These are phyloP conservation scores for Verticillium albo-atrum DNA, from an alignment of 2,329 filamentous ascomycete species.

Conservation along the genomic window DNA sequence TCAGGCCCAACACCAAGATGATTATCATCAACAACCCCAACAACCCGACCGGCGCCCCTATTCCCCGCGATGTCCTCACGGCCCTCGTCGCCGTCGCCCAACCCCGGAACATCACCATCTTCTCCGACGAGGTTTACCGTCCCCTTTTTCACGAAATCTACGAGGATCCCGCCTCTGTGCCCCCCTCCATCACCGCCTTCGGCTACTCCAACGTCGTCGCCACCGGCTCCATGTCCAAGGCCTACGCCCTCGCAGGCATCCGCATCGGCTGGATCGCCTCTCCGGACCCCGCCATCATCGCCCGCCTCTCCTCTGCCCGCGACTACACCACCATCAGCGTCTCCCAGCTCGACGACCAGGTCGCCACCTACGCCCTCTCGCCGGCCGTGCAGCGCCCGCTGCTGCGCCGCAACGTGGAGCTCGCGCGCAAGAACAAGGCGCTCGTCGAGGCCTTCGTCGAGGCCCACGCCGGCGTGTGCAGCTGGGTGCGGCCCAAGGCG, in stretches of 20 bases:
- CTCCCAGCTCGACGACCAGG: slow-evolving; percentile 73
- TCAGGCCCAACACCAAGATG: slow-evolving; percentile 64
- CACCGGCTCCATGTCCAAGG: slow-evolving; percentile 81
- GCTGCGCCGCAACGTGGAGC: slow-evolving; percentile 54
- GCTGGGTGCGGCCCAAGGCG: slow-evolving; percentile 70
- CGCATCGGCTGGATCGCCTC: slow-evolving; percentile 80
- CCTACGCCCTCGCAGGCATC: slow-evolving; percentile 77
- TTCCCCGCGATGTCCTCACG: slow-evolving; percentile 56
- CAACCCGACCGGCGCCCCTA: slow-evolving; percentile 73
- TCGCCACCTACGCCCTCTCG: slow-evolving; percentile 71
- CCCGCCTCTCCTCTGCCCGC: slow-evolving; percentile 58
- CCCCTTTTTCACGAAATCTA: slow-evolving; percentile 70
- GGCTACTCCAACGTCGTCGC: slow-evolving; percentile 67
- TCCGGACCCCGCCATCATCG: slow-evolving; percentile 55
- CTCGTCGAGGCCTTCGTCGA: slow-evolving; percentile 65
- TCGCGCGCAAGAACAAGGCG: slow-evolving; percentile 64
- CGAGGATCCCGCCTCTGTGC: slow-evolving; percentile 41
- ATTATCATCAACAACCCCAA: slow-evolving; percentile 68
- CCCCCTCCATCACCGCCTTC: slow-evolving; percentile 65
- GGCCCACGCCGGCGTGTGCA: slow-evolving; percentile 57
- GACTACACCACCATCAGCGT: slow-evolving; percentile 88
- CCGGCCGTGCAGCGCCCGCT: slow-evolving; percentile 31
- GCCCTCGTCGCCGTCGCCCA: slow-evolving; percentile 60
- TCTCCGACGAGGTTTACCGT: slow-evolving; percentile 79
- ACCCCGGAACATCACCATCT: slow-evolving; percentile 58